phyloP scores from a whole-genome alignment of 2,329 filamentous ascomycete genomes.

The Colletotrichum spinosum region DNA sequence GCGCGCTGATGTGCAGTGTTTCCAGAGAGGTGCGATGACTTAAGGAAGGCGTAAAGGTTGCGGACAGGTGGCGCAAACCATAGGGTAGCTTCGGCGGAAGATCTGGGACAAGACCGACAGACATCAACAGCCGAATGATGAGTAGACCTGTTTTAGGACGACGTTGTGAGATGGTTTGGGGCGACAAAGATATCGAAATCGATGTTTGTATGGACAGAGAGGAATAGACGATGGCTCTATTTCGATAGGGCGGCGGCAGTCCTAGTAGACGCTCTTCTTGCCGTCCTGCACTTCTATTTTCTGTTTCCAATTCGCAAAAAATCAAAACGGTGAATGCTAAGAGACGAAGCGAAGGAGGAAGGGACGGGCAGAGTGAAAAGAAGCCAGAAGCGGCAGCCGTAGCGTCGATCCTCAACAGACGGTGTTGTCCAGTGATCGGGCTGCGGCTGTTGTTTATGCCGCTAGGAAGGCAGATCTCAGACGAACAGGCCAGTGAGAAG shows the following conservation, averaged over 20 bases:
- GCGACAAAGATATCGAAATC: too few relatives aligned
- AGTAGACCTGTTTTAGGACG: too few relatives aligned
- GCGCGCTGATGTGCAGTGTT: slow-evolving; percentile 7
- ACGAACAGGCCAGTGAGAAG: slow-evolving; percentile 6
- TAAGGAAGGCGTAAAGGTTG: slow-evolving; percentile 6
- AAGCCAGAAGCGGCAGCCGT: slow-evolving; percentile 28
- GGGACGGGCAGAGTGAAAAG: slow-evolving; percentile 10
- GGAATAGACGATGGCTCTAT: slow-evolving; percentile 1
- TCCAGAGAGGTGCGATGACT: slow-evolving; percentile 3
- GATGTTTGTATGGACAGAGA: too few relatives aligned
- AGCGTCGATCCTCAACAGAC: slow-evolving; percentile 28
- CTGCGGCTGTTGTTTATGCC: slow-evolving; percentile 7
- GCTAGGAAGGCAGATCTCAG: slow-evolving; percentile 7
- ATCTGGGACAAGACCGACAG: not conserved
- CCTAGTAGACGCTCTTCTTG: slow-evolving; percentile 22
- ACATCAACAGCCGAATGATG: too few relatives aligned
- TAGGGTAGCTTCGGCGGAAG: not conserved
- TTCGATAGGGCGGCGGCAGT: slow-evolving; percentile 6
- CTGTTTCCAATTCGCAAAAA: slow-evolving; percentile 3
- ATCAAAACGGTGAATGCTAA: not conserved
- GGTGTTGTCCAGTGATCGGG: slow-evolving; percentile 10
- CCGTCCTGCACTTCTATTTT: slow-evolving; percentile 7
- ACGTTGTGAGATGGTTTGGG: too few relatives aligned
- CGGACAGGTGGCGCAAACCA: slow-evolving; percentile 7
- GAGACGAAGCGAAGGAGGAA: slow-evolving; percentile 2